phyloP scores from a whole-genome alignment of 306 rosid genomes.

The Quercus variabilis region DNA sequence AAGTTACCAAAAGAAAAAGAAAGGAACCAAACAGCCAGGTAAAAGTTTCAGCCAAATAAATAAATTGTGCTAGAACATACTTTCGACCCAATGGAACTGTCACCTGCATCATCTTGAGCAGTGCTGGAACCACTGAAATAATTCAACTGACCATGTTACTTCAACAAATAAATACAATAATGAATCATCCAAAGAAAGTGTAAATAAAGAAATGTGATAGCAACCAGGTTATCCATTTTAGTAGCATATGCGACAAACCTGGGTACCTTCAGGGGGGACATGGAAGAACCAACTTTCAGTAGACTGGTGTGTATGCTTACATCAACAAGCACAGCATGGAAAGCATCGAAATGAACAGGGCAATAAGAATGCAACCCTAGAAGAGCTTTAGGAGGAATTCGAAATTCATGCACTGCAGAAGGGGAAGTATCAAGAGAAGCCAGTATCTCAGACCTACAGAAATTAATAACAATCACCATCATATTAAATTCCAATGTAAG shows the following conservation, averaged over 20 bases:
- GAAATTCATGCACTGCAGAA: slow-evolving; percentile 57
- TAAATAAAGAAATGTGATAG: neutral
- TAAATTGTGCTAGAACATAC: slow-evolving; percentile 37
- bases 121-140: slow-evolving; percentile 41
- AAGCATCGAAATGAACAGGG: slow-evolving; percentile 62
- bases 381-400: slow-evolving; percentile 61
- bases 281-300: slow-evolving; percentile 39
- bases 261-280: slow-evolving; percentile 41
- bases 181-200: neutral
- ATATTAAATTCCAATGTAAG: slow-evolving; percentile 24
- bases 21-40: slow-evolving; percentile 2
- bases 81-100: slow-evolving; percentile 29
- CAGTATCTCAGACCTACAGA: slow-evolving; percentile 42
- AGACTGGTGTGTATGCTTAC: slow-evolving; percentile 50
- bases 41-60: slow-evolving; percentile 2
- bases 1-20: neutral
- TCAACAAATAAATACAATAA: neutral
- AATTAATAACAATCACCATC: slow-evolving; percentile 29
- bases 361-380: slow-evolving; percentile 60
- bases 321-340: slow-evolving; percentile 61
- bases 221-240: neutral
- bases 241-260: slow-evolving; percentile 59
- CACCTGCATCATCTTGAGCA: slow-evolving; percentile 32
- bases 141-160: slow-evolving; percentile 22
- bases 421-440: slow-evolving; percentile 46